Evolutionary conservation across 495 filamentous ascomycete species (phyloP).

Genomic region (Neurospora cerealis): DNA sequence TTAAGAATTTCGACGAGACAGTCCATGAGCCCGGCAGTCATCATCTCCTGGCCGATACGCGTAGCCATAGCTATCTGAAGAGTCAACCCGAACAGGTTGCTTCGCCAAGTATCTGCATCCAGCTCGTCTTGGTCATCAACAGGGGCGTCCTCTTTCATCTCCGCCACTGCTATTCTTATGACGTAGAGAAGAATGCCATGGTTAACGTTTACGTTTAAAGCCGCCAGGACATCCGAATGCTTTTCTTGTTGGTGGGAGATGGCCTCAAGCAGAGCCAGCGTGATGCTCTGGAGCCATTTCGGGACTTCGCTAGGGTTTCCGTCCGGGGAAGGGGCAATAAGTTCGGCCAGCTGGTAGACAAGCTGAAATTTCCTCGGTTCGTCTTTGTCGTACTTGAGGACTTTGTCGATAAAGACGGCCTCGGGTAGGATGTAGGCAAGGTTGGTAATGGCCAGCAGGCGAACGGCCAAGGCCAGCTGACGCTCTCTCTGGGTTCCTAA

Average conservation of each 20-base stretch:
- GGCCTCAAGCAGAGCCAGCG: conserved; percentile 69
- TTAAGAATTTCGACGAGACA: conserved; percentile 84
- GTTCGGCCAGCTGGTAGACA: conserved; percentile 80
- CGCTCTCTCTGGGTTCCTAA: conserved; percentile 52
- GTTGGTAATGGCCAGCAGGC: conserved; percentile 83
- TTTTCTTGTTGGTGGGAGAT: conserved; percentile 69
- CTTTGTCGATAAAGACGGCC: conserved; percentile 66
- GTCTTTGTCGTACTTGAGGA: conserved; percentile 79
- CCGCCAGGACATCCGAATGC: conserved; percentile 69
- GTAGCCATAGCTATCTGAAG: conserved; percentile 61
- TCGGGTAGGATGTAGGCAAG: conserved; percentile 83
- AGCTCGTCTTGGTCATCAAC: conserved; percentile 45
- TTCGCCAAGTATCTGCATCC: conserved; percentile 77
- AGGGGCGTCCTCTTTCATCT: conserved; percentile 52
- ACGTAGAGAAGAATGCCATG: conserved; percentile 94
- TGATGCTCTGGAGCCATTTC: conserved; percentile 69
- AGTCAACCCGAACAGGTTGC: conserved; percentile 71
- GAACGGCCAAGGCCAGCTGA: conserved; percentile 67
- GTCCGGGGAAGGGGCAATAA: conserved; percentile 68
- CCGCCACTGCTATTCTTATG: conserved; percentile 77
- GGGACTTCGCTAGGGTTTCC: conserved; percentile 53
- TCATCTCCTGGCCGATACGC: conserved; percentile 62
- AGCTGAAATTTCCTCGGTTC: conserved; percentile 84
- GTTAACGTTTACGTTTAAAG: conserved; percentile 85
- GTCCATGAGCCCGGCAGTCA: conserved; percentile 78